Evolutionary conservation across 129 eudicot genomes (phyloP), one percentile per base, ranked within the genome.

Genomic region (Tagetes erecta): DNA sequence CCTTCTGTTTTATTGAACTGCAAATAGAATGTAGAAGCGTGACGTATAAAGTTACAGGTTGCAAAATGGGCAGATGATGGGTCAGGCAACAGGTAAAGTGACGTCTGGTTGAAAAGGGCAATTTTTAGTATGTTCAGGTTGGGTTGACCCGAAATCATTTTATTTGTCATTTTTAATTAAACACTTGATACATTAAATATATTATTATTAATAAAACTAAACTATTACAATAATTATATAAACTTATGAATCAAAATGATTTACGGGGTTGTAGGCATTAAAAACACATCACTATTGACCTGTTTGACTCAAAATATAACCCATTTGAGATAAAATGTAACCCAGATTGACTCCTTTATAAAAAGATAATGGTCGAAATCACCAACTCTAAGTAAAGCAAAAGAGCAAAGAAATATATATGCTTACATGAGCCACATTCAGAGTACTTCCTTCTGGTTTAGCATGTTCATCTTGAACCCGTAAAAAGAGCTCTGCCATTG

Each of bases 401-500:
- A 33, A 69, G 53, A 35, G 46, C 44, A 63, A 39, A 37, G 57
- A 58, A 67, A 67, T 40, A 51, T 27, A 51, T 27, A 64, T 50
- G 65, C n/a, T 63, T 65, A 56, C 75, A 83, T 35, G 6, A 52
- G 41, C 72, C 63, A 84, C 91, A 89, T 35, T 55, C 46, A 80
- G 49, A 5, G 65, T 38, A 46, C 67, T 77, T 72, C 78, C 85
- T 75, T 59, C 76, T 8, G 33, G 86, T 2, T 39, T 59, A 68
- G 33, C 80, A 74, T 71, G 72, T 55, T 80, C 84, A 62, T 74
- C 86, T 50, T 76, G 85, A 64, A 83, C 78, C 79, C 77, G 59
- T 27, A 82, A 80, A 12, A 84, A 86, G 81, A 85, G 78, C 74
- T 83, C 94, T 58, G 86, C 86, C 87, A 87, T 77, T 67, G 96